Percentiles rank a stretch among this genome's conserved stretches.
Evolutionary conservation across 2,329 filamentous ascomycete species (phyloP).

Genomic region (Neopestalotiopsis sp.): DNA sequence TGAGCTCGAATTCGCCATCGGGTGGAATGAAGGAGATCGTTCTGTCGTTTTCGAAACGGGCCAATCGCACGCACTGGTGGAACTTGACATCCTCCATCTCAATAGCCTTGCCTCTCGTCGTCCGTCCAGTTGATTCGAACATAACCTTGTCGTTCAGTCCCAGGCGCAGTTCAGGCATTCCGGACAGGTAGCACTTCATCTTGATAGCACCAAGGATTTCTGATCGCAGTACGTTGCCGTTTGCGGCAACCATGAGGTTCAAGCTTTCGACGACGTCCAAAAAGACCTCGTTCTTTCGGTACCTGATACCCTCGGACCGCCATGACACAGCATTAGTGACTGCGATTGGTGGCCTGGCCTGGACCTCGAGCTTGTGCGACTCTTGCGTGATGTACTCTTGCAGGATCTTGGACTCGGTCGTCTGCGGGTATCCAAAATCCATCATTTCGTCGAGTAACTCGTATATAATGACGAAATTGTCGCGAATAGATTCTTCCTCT

Average conservation of each 20-base stretch:
- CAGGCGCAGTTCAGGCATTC: constrained; percentile 94
- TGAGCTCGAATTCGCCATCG: constrained; percentile 97
- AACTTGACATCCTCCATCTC: constrained; percentile 99
- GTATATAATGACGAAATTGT: constrained; percentile 99
- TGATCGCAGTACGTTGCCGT: constrained; percentile 92
- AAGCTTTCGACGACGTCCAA: constrained; percentile 96
- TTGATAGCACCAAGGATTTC: constrained; percentile 98
- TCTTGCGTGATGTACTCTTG: constrained; percentile 99
- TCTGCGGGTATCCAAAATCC: constrained; percentile 99
- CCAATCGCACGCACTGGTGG: constrained; percentile 95
- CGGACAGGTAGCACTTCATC: constrained; percentile 99
- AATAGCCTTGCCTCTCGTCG: constrained; percentile 93
- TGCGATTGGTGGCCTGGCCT: constrained; percentile 93
- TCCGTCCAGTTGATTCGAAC: constrained; percentile 96
- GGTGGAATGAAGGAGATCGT: constrained; percentile 99
- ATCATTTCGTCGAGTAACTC: constrained; percentile 99
- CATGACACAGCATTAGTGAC: constrained; percentile 98
- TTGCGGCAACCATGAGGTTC: constrained; percentile 92
- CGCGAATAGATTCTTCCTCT: constrained; percentile 97
- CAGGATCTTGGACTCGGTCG: constrained; percentile 96
- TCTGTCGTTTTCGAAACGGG: constrained; percentile 96
- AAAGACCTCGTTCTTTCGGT: constrained; percentile 99
- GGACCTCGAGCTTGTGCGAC: constrained; percentile 96
- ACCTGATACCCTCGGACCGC: constrained; percentile 96
- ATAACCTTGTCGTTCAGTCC: constrained; percentile 99